Evolutionary conservation across 2,329 filamentous ascomycete species (phyloP).

Genomic region (Ascochyta pisi): DNA sequence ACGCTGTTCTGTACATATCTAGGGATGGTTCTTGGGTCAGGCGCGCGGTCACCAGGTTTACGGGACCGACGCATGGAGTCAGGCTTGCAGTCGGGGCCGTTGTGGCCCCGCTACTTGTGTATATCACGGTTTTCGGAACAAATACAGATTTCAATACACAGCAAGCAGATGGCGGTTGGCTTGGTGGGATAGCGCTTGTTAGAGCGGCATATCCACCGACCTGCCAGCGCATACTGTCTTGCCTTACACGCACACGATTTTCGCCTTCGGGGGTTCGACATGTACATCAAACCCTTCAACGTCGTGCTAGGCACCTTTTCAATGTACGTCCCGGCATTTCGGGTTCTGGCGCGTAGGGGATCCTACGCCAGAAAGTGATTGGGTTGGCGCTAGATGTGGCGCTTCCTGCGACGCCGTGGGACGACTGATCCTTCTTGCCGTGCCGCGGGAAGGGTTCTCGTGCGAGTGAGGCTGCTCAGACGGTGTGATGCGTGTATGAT

Average conservation of each 20-base stretch:
- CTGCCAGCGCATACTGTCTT: slow-evolving; percentile 16
- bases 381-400: slow-evolving; percentile 13
- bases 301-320: slow-evolving; percentile 11
- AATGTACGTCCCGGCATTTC: slow-evolving; percentile 1
- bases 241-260: neutral
- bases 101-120: slow-evolving; percentile 19
- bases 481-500: slow-evolving; percentile 15
- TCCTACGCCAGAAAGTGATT: slow-evolving; percentile 6
- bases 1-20: slow-evolving; percentile 13
- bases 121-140: slow-evolving; percentile 17
- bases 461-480: slow-evolving; percentile 12
- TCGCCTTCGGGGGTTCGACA: neutral
- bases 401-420: slow-evolving; percentile 4
- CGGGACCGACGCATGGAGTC: slow-evolving; percentile 9
- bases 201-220: slow-evolving; percentile 1
- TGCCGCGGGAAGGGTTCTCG: slow-evolving; percentile 5
- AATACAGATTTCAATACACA: slow-evolving; percentile 8
- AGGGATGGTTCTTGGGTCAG: slow-evolving; percentile 7
- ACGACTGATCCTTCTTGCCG: slow-evolving; percentile 4
- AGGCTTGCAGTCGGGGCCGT: slow-evolving; percentile 17
- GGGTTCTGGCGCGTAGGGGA: slow-evolving; percentile 12
- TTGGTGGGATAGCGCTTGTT: slow-evolving; percentile 1
- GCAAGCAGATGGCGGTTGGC: slow-evolving; percentile 1
- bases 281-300: neutral
- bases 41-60: slow-evolving; percentile 11